Conservation (phyloP, 345 rosid species). For the Erysimum cheiranthoides region DNA sequence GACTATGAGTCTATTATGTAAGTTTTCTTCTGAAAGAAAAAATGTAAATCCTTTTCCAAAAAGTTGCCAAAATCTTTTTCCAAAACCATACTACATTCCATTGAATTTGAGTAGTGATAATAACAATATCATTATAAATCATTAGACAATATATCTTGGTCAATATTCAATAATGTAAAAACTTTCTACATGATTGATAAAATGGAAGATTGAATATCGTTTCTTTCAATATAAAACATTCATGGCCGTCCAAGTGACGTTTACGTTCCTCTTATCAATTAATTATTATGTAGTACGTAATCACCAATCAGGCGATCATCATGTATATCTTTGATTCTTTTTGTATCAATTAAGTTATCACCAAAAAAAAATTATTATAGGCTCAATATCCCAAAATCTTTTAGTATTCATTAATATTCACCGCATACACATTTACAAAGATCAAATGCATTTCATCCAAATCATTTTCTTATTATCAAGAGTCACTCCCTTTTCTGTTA, state of each 20-base stretch:
- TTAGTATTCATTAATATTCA: neutral
- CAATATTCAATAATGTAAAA: neutral
- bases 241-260: constrained; percentile 28
- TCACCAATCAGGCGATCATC: neutral
- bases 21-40: too few species aligned
- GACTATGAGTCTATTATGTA: neutral
- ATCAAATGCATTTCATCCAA: neutral
- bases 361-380: neutral
- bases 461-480: neutral
- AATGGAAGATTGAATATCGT: neutral
- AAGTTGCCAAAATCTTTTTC: too few species aligned
- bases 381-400: neutral
- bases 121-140: neutral
- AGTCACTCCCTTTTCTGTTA: neutral
- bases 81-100: neutral
- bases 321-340: neutral
- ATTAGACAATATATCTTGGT: neutral
- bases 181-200: neutral
- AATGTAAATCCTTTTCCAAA: neutral
- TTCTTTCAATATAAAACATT: constrained; percentile 19
- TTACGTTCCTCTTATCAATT: constrained; percentile 7
- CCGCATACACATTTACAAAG: neutral
- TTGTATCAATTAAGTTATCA: too few species aligned
- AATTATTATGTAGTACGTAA: neutral
- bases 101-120: neutral